These are phyloP conservation scores for Penicillium ucsense DNA, from an alignment of 495 filamentous ascomycete species.

Conservation along the genomic window DNA sequence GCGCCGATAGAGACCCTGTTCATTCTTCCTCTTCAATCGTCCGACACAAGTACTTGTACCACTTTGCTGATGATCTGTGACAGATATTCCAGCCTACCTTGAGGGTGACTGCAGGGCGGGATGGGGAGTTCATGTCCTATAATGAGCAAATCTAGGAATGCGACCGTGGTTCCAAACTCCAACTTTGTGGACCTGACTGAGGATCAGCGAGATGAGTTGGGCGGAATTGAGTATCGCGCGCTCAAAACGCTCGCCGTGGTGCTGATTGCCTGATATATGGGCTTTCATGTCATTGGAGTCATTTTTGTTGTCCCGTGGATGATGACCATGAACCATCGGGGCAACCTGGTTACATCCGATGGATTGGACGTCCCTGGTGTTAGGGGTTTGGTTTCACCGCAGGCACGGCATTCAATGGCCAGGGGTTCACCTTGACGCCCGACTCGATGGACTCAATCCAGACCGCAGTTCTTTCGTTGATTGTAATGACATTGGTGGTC, in stretches of 20 bases:
- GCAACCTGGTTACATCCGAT: constrained; percentile 44
- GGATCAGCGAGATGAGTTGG: constrained; percentile 84
- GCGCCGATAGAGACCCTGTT: too few species aligned
- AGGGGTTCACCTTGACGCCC: constrained; percentile 79
- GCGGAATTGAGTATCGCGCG: constrained; percentile 86
- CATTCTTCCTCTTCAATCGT: too few species aligned
- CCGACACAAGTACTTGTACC: too few species aligned
- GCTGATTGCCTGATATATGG: constrained; percentile 64
- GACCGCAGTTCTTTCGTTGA: constrained; percentile 58
- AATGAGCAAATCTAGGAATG: constrained; percentile 40
- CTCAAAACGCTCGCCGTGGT: constrained; percentile 76
- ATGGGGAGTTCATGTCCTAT: too few species aligned
- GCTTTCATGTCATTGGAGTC: constrained; percentile 64
- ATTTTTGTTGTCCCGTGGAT: constrained; percentile 75
- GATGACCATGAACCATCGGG: constrained; percentile 44
- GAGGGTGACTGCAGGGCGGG: too few species aligned
- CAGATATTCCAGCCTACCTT: too few species aligned
- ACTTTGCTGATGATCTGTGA: too few species aligned
- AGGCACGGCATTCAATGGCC: constrained; percentile 78
- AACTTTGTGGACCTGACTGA: constrained; percentile 80
- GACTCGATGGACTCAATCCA: constrained; percentile 89
- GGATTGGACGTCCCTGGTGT: constrained; percentile 68
- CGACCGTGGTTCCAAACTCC: constrained; percentile 85
- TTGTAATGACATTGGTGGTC: constrained; percentile 71
- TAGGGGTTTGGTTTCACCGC: constrained; percentile 72